Evolutionary conservation across 2,329 filamentous ascomycete genomes (phyloP), one percentile per base, ranked within the genome.

Genomic region (Arthroderma uncinatum): DNA sequence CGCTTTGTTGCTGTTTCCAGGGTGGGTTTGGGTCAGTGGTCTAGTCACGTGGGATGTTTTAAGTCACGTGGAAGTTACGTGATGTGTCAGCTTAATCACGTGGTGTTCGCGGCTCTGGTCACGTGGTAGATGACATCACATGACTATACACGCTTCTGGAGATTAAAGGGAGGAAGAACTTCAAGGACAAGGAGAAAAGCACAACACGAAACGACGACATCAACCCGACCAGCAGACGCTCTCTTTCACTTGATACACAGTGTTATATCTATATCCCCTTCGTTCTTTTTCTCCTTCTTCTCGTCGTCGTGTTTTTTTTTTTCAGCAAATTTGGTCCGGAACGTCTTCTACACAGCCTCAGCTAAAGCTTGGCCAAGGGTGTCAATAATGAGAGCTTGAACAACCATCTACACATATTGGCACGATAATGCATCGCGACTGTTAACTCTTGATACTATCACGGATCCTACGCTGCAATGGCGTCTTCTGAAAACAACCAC

Each of bases 381-480:
- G n/a, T n/a, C n/a, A n/a, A n/a, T n/a, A 6, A 48, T 48, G 44
- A 28, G 44, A 48, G 21, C 44, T 30, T 48, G 44, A 48, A 14
- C 25, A 28, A 12, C 44, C 28, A 42, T 23, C 7, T 48, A 48
- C 23, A 14, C 8, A 48, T 48, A 48, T 30, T 21, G 21, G 28
- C 23, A 6, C 7, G 44, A 48, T 30, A 30, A 48, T 48, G 44
- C 21, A 8, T 14, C n/a, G 44, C 12, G 25, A 16, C 44, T 16
- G 23, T 30, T 48, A 21, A 28, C 8, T 48, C 21, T 30, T 16
- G 10, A 30, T 12, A 48, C 8, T 28, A 25, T 48, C 21, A 48
- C 25, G 21, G 44, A 48, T 30, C 25, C 10, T 28, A 28, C 23
- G 21, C 30, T 56, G 25, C 52, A n/a, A 62, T 62, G 60, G 57